Conservation (phyloP, 495 filamentous ascomycete species). For the Parathielavia hyrcaniae region DNA sequence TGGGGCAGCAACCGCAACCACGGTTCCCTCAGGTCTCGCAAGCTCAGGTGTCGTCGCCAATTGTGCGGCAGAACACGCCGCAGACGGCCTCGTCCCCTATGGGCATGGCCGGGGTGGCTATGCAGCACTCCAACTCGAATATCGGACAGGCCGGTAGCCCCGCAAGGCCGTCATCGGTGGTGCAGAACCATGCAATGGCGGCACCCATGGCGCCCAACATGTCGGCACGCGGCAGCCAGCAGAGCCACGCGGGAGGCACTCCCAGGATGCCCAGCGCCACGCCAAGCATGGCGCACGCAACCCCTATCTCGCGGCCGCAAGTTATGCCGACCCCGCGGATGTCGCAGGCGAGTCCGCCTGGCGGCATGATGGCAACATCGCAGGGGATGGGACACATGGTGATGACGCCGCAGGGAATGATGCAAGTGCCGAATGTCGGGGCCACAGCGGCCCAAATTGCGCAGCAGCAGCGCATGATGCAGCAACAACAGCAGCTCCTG, state of each 20-base stretch:
- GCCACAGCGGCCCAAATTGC: slow-evolving; percentile 36
- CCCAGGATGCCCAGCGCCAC: slow-evolving; percentile 75
- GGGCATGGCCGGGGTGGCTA: slow-evolving; percentile 58
- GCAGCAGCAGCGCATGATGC: slow-evolving; percentile 52
- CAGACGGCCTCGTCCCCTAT: slow-evolving; percentile 72
- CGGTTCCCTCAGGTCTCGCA: slow-evolving; percentile 57
- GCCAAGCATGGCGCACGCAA: slow-evolving; percentile 68
- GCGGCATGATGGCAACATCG: slow-evolving; percentile 48
- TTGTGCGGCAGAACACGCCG: slow-evolving; percentile 73
- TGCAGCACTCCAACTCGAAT: slow-evolving; percentile 73
- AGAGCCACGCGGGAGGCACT: slow-evolving; percentile 68
- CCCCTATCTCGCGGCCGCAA: slow-evolving; percentile 58
- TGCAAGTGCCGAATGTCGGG: slow-evolving; percentile 29
- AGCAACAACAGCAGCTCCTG: slow-evolving; percentile 37
- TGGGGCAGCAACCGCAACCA: slow-evolving; percentile 51
- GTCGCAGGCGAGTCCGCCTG: slow-evolving; percentile 62
- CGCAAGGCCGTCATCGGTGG: slow-evolving; percentile 66
- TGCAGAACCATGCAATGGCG: slow-evolving; percentile 61
- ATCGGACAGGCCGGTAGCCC: slow-evolving; percentile 63
- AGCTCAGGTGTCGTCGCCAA: slow-evolving; percentile 67
- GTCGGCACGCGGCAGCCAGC: slow-evolving; percentile 73
- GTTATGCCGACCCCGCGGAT: slow-evolving; percentile 66
- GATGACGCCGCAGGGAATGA: slow-evolving; percentile 42
- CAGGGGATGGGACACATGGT: slow-evolving; percentile 50
- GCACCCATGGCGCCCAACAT: slow-evolving; percentile 62